Evolutionary conservation across 306 rosid species (phyloP), one percentile per base, ranked within the genome.

Genomic region (Malus sylvestris): DNA sequence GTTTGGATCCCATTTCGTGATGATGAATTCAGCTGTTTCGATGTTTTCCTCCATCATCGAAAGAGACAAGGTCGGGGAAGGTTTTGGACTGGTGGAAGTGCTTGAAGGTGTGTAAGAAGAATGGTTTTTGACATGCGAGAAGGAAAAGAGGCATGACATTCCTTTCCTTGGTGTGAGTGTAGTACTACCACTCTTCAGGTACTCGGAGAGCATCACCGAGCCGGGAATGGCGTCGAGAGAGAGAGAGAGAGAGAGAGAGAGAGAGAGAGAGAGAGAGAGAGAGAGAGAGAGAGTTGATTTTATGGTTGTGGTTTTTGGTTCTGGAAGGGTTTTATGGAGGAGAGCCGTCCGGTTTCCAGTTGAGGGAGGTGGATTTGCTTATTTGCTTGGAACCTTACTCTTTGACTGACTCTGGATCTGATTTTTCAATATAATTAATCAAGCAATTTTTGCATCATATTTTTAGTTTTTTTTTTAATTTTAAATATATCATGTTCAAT

Each of bases 1-100:
- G 61, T 66, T 80, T 1, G 53, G 65, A 69, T 82, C 86, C 90
- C 90, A 88, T 72, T 82, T 86, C 58, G 80, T 70, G 79, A 86
- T 81, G 61, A 86, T 74, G 59, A 83, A 63, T 45, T 84, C 81
- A 0, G 82, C 81, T 38, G 63, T 72, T 58, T 71, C 66, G 2
- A 86, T 72, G 75, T 22, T 76, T n/a, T 83, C 85, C 51, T 86
- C 86, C 86, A 83, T 80, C 74, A 58, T 70, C 5, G 80, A 45
- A 1, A 44, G 23, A 8, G 76, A 76, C 53, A 72, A 66, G 27
- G 33, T 78, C 32, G 6, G 78, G 68, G 3, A 4, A 38, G 38
- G 80, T n/a, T 71, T 32, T 18, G 79, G 59, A 53, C 68, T 68
- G 40, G 55, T 51, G 19, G 1, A 29, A 59, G 76, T 7, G 61